phyloP scores from a whole-genome alignment of 2,329 filamentous ascomycete genomes.

The Cercospora sp. region DNA sequence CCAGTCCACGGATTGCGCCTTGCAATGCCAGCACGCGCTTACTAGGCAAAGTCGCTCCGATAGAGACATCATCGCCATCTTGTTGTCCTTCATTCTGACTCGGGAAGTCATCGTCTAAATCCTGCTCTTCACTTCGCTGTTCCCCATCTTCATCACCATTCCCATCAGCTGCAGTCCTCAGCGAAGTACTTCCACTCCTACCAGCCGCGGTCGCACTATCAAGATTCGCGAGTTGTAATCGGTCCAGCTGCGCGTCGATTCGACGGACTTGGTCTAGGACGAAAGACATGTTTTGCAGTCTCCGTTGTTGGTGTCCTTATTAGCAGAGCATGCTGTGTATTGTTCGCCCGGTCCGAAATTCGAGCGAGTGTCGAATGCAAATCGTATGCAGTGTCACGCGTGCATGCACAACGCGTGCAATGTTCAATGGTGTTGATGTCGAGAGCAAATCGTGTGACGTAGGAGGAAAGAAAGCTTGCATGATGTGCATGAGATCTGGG shows the following conservation, averaged over 20 bases:
- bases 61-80: conserved; percentile 4
- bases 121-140: conserved; percentile 1
- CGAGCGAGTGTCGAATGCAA: background rate
- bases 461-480: background rate
- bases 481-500: background rate
- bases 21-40: conserved; percentile 37
- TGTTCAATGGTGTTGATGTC: background rate
- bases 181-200: background rate
- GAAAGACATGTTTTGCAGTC: conserved; percentile 36
- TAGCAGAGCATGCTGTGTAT: background rate
- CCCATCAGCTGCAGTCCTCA: background rate
- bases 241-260: conserved; percentile 60
- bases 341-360: no score
- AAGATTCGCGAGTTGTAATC: conserved; percentile 51
- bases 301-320: background rate
- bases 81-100: background rate
- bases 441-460: background rate
- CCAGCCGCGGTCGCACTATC: conserved; percentile 20
- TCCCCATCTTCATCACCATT: background rate
- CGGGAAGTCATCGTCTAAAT: background rate
- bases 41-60: conserved; percentile 23
- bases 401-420: background rate
- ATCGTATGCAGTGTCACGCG: background rate
- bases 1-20: conserved; percentile 33
- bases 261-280: conserved; percentile 53